Evolutionary conservation across 2,329 filamentous ascomycete genomes (phyloP).

Genomic region (Aspergillus sp.): DNA sequence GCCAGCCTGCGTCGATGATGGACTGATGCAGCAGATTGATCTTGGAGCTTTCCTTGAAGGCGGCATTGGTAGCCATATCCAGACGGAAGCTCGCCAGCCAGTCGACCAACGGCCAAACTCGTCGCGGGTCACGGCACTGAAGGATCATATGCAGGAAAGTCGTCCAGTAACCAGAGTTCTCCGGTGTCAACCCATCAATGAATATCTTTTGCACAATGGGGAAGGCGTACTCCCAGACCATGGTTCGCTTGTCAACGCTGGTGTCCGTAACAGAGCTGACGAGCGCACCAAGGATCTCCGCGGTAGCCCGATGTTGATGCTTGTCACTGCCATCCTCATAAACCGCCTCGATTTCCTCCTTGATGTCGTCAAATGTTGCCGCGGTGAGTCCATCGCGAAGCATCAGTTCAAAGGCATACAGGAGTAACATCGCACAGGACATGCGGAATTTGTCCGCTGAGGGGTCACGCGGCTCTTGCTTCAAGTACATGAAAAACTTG

Average conservation of each 20-base stretch:
- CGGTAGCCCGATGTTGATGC: slow-evolving; percentile 92
- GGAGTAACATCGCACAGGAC: slow-evolving; percentile 80
- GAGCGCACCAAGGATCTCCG: slow-evolving; percentile 87
- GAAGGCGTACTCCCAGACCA: slow-evolving; percentile 86
- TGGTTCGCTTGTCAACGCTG: slow-evolving; percentile 68
- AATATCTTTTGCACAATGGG: slow-evolving; percentile 85
- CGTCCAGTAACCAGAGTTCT: slow-evolving; percentile 93
- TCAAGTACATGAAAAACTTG: slow-evolving; percentile 87
- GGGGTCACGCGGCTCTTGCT: slow-evolving; percentile 87
- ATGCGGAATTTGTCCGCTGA: slow-evolving; percentile 84
- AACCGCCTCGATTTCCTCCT: slow-evolving; percentile 72
- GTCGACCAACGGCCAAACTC: slow-evolving; percentile 81
- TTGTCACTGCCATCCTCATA: slow-evolving; percentile 95
- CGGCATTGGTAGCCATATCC: slow-evolving; percentile 92
- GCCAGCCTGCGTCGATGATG: slow-evolving; percentile 88
- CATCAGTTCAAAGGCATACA: slow-evolving; percentile 88
- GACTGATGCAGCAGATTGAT: slow-evolving; percentile 86
- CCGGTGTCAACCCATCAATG: slow-evolving; percentile 87
- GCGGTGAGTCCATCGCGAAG: slow-evolving; percentile 70
- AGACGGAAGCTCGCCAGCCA: slow-evolving; percentile 81
- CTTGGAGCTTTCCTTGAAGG: slow-evolving; percentile 98
- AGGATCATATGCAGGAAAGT: slow-evolving; percentile 88
- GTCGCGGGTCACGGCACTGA: slow-evolving; percentile 84
- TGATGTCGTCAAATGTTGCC: slow-evolving; percentile 83
- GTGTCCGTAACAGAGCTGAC: slow-evolving; percentile 79